phyloP scores from a whole-genome alignment of 2,329 filamentous ascomycete genomes.

The Cercospora zeae-maydis region DNA sequence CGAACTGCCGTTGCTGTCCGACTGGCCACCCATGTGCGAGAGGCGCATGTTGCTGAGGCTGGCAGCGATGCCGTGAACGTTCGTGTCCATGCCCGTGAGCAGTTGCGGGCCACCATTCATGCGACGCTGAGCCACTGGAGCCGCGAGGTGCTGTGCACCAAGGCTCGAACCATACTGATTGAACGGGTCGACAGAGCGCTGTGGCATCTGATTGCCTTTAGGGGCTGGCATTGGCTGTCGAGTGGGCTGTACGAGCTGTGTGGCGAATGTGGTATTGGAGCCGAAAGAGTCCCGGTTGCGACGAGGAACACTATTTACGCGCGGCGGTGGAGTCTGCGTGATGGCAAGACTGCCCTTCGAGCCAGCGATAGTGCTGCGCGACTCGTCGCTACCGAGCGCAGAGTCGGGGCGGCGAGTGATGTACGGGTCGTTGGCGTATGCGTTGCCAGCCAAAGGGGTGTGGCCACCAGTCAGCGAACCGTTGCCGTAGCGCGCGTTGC shows the following conservation, averaged over 20 bases:
- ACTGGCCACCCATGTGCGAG: background rate
- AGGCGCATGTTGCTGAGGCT: slow-evolving; percentile 7
- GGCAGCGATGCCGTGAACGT: background rate
- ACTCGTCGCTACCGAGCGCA: background rate
- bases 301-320: background rate
- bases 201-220: background rate
- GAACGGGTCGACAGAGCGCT: background rate
- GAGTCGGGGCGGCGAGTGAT: background rate
- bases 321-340: background rate
- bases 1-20: background rate
- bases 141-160: background rate
- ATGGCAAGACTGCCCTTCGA: background rate
- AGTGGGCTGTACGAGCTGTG: background rate
- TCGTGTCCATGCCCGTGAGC: background rate
- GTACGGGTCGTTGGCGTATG: background rate
- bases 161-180: background rate
- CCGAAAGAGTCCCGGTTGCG: slow-evolving; percentile 1
- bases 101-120: background rate
- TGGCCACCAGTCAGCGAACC: background rate
- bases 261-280: slow-evolving; percentile 13
- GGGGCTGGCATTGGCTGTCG: background rate
- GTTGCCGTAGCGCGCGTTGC: background rate
- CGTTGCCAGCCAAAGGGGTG: background rate
- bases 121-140: background rate
- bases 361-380: background rate